Evolutionary conservation across 371 early-diverging fungal species (phyloP).

Genomic region (Batrachochytrium dendrobatidis): DNA sequence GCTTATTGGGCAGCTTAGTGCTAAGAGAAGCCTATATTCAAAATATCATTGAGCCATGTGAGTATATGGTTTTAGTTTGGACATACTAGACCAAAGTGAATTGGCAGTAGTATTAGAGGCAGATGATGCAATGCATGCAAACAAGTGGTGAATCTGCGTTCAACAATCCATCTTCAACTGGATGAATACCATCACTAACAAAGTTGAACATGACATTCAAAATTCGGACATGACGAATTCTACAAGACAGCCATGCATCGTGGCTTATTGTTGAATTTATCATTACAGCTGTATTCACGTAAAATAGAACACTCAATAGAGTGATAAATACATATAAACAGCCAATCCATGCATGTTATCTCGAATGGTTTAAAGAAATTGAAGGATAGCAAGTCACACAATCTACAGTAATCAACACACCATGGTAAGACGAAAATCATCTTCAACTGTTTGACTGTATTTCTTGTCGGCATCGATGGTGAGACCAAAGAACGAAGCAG

Average conservation of each 20-base stretch:
- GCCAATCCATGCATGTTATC: too few species aligned
- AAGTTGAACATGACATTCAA: too few species aligned
- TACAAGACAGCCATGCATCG: too few species aligned
- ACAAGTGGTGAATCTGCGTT: neutral
- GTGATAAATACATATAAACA: too few species aligned
- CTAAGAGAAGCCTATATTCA: constrained; percentile 66
- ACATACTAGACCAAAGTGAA: neutral
- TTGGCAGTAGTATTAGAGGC: neutral
- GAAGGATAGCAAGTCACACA: constrained; percentile 6
- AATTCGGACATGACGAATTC: too few species aligned
- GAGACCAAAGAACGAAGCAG: constrained; percentile 20
- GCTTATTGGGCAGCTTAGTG: constrained; percentile 39
- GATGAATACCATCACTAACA: neutral
- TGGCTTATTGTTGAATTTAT: too few species aligned
- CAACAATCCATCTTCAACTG: neutral
- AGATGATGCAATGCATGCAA: neutral
- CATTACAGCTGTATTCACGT: too few species aligned
- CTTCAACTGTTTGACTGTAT: constrained; percentile 48
- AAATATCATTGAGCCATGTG: neutral
- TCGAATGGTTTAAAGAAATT: neutral
- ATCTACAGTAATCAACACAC: constrained; percentile 42
- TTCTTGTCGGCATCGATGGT: constrained; percentile 23
- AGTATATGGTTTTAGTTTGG: too few species aligned
- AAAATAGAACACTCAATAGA: too few species aligned
- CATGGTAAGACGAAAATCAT: constrained; percentile 67